Evolutionary conservation across 148 eudicot genomes (phyloP).

Genomic region (Pouteria glomerata): DNA sequence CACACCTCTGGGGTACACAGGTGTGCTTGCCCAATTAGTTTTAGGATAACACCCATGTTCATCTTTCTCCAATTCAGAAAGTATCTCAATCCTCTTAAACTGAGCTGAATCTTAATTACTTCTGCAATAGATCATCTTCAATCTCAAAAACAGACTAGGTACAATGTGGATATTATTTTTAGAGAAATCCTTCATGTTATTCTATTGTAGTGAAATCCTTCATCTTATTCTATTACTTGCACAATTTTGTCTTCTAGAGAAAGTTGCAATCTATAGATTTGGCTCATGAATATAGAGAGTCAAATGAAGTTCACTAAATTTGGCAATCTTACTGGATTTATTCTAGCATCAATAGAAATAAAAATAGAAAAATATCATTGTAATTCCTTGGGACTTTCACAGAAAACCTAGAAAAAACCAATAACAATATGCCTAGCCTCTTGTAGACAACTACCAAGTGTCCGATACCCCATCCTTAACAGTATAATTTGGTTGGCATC

Average conservation of each 20-base stretch:
- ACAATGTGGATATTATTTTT: not conserved
- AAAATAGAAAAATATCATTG: not conserved
- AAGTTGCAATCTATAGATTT: not conserved
- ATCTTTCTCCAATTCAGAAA: too few species aligned
- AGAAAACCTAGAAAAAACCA: not conserved
- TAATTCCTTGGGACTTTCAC: not conserved
- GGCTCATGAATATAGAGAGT: not conserved
- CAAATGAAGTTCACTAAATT: not conserved
- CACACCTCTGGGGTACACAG: too few species aligned
- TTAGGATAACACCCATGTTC: too few species aligned
- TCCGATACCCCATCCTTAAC: too few species aligned
- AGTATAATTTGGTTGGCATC: not conserved
- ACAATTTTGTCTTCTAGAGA: not conserved
- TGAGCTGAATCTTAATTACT: not conserved
- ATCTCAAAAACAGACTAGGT: not conserved
- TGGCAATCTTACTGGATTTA: not conserved
- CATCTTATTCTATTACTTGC: not conserved
- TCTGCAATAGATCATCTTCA: not conserved
- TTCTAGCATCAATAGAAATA: not conserved
- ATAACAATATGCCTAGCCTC: not conserved
- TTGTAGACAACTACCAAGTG: too few species aligned
- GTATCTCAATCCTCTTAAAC: not conserved
- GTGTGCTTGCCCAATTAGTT: too few species aligned
- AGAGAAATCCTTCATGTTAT: not conserved
- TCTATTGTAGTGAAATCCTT: too few species aligned